Evolutionary conservation across 1,284 basidiomycete genomes (phyloP).

Genomic region (Heterobasidion parviporum): DNA sequence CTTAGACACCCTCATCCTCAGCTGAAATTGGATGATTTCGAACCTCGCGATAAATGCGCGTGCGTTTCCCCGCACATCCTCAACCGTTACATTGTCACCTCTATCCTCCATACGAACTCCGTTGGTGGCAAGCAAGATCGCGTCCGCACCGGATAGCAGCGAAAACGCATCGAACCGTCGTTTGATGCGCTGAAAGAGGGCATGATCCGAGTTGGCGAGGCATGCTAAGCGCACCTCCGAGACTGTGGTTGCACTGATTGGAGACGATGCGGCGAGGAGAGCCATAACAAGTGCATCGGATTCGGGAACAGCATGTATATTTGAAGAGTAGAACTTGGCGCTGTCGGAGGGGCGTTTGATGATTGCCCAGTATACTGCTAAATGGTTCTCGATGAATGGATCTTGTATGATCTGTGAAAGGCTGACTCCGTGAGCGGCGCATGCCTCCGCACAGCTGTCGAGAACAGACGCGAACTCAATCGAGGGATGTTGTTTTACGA

Average conservation of each 20-base stretch:
- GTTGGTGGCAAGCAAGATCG: conserved; percentile 44
- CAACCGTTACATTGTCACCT: conserved; percentile 42
- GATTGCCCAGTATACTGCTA: conserved; percentile 56
- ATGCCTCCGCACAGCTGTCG: conserved; percentile 32
- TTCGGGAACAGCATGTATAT: conserved; percentile 14
- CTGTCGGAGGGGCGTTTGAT: conserved; percentile 32
- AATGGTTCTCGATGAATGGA: conserved; percentile 44
- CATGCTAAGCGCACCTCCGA: conserved; percentile 59
- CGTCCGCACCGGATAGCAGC: conserved; percentile 43
- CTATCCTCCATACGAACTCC: conserved; percentile 24
- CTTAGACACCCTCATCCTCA: conserved; percentile 58
- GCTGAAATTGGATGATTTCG: conserved; percentile 54
- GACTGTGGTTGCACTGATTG: conserved; percentile 38
- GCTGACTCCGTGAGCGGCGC: conserved; percentile 23
- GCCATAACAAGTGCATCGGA: conserved; percentile 36
- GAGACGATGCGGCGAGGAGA: conserved; percentile 45
- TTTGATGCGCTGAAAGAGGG: conserved; percentile 52
- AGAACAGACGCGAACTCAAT: conserved; percentile 23
- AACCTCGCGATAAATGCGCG: conserved; percentile 48
- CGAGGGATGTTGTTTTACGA: conserved; percentile 25
- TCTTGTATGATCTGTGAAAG: conserved; percentile 43
- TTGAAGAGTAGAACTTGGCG: conserved; percentile 1
- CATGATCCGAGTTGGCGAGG: conserved; percentile 51
- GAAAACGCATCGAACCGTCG: conserved; percentile 35
- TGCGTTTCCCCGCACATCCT: conserved; percentile 34